These are phyloP conservation scores for Fusarium keratoplasticum DNA, from an alignment of 2,329 filamentous ascomycete genomes.

Conservation along the genomic window DNA sequence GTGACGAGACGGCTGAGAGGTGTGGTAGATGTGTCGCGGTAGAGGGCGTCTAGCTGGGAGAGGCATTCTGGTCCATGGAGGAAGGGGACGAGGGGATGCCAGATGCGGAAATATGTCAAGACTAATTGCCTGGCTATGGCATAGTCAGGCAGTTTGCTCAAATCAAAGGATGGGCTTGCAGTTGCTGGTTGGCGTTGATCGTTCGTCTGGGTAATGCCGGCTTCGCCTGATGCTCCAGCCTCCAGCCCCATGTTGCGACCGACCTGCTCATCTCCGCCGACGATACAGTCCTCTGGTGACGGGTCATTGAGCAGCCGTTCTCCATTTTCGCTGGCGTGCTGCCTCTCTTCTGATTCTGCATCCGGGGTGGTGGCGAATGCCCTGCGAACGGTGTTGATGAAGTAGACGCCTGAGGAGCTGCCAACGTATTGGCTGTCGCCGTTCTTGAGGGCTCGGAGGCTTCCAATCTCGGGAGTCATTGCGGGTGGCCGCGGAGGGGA, in stretches of 20 bases:
- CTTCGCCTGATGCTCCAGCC: neutral
- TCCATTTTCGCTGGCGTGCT: slow-evolving; percentile 9
- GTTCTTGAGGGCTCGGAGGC: slow-evolving; percentile 13
- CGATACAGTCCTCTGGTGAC: slow-evolving; percentile 14
- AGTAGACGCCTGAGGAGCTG: slow-evolving; percentile 64
- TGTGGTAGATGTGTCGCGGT: slow-evolving; percentile 39
- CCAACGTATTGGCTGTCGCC: slow-evolving; percentile 62
- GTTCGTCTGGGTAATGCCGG: neutral
- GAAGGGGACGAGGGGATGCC: slow-evolving; percentile 65
- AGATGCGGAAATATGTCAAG: slow-evolving; percentile 61
- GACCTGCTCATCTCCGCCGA: slow-evolving; percentile 3
- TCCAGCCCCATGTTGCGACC: neutral
- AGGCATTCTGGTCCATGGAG: slow-evolving; percentile 62
- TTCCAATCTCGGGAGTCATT: slow-evolving; percentile 14
- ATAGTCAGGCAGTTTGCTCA: slow-evolving; percentile 17
- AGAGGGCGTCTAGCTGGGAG: slow-evolving; percentile 56
- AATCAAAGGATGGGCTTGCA: neutral
- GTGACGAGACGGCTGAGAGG: slow-evolving; percentile 51
- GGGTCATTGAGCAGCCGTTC: slow-evolving; percentile 17
- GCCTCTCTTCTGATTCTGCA: neutral
- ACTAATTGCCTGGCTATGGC: slow-evolving; percentile 54
- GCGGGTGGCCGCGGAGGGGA: neutral
- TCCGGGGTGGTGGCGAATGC: slow-evolving; percentile 56
- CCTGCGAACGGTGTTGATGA: slow-evolving; percentile 64
- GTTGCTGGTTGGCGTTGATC: neutral